A percentile compares a stretch with the other conserved stretches of the same genome.
Evolutionary conservation across 495 filamentous ascomycete species (phyloP).

Genomic region (Apiosordaria backusii): DNA sequence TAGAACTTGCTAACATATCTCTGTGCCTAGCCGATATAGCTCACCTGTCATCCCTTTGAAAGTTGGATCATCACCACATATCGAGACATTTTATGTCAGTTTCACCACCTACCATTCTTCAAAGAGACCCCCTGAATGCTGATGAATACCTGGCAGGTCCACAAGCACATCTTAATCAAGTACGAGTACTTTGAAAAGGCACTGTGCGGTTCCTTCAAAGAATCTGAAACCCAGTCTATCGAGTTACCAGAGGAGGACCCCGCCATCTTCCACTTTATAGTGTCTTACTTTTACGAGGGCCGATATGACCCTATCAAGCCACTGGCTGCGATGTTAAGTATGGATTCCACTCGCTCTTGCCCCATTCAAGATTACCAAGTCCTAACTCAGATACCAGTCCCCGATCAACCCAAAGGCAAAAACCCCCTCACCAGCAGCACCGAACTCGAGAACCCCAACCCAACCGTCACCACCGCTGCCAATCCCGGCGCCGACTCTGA

Average conservation of each 20-base stretch:
- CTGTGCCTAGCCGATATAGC: conserved; percentile 35
- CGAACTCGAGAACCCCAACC: conserved; percentile 28
- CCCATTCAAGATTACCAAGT: neutral
- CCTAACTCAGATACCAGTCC: conserved; percentile 18
- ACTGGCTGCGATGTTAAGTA: conserved; percentile 36
- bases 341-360: neutral
- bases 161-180: conserved; percentile 41
- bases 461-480: conserved; percentile 10
- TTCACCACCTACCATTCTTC: neutral
- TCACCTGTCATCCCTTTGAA: conserved; percentile 41
- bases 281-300: conserved; percentile 49
- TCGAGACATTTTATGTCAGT: conserved; percentile 42
- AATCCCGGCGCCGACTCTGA: conserved; percentile 33
- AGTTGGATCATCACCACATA: conserved; percentile 35
- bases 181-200: conserved; percentile 46
- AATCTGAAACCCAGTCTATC: conserved; percentile 40
- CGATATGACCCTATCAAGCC: conserved; percentile 45
- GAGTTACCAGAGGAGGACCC: conserved; percentile 49
- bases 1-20: conserved; percentile 7
- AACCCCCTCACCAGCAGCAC: too few relatives aligned
- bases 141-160: conserved; percentile 28
- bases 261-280: conserved; percentile 46
- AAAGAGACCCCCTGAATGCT: neutral
- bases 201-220: conserved; percentile 41
- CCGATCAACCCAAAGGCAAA: conserved; percentile 40